Percentiles rank a stretch among this genome's conserved stretches.
phyloP scores from a whole-genome alignment of 768 basidiomycete species.

The Rubroboletus satanas region DNA sequence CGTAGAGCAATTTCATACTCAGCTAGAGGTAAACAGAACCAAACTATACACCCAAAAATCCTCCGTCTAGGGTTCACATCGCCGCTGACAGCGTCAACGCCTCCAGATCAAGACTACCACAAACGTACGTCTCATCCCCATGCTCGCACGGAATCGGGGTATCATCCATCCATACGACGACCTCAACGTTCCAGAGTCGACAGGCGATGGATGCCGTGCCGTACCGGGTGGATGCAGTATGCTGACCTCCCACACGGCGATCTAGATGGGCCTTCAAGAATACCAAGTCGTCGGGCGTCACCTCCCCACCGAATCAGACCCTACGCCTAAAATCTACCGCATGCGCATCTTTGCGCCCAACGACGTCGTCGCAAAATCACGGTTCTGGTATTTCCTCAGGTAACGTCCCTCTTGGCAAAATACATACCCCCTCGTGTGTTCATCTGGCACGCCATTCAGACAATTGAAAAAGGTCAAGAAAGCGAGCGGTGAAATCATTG shows the following conservation, averaged over 20 bases:
- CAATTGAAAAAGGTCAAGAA: constrained; percentile 99
- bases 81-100: constrained; percentile 28
- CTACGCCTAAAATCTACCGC: constrained; percentile 96
- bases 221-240: constrained; percentile 16
- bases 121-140: constrained; percentile 28
- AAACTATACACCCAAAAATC: constrained; percentile 20
- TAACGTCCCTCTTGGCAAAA: constrained; percentile 31
- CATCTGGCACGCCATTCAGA: constrained; percentile 37
- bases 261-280: constrained; percentile 78
- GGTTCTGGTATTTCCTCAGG: constrained; percentile 99
- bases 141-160: background rate
- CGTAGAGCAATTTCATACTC: constrained; percentile 2
- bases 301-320: constrained; percentile 88
- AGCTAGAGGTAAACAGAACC: constrained; percentile 23
- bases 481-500: constrained; percentile 98
- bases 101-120: constrained; percentile 19
- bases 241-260: background rate
- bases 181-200: background rate
- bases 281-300: constrained; percentile 98
- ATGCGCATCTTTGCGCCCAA: constrained; percentile 99
- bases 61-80: constrained; percentile 11
- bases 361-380: constrained; percentile 97
- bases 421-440: too few species aligned
- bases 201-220: constrained; percentile 32
- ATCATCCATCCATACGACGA: background rate